Conservation (phyloP, 352 stramenopile genomes). For the Phytopythium ostracodes region DNA sequence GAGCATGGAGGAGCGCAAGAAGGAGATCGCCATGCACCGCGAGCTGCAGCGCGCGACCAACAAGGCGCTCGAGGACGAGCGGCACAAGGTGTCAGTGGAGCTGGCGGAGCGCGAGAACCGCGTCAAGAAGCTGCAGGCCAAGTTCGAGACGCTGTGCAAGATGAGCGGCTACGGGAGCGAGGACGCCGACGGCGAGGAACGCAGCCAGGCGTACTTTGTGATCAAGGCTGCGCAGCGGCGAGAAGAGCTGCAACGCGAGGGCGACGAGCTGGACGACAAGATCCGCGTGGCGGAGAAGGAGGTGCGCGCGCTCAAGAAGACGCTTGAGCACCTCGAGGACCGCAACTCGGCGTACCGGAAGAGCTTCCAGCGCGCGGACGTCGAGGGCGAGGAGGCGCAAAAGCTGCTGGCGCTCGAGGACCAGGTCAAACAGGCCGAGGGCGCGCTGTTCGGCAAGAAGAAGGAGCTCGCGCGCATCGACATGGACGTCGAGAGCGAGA, state of each 20-base stretch:
- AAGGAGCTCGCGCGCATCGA: conserved; percentile 91
- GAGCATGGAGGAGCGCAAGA: conserved; percentile 93
- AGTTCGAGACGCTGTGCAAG: conserved; percentile 91
- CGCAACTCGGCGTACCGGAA: conserved; percentile 94
- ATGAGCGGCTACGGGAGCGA: conserved; percentile 62
- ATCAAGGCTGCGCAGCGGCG: conserved; percentile 94
- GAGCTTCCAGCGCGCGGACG: conserved; percentile 91
- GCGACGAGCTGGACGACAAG: conserved; percentile 94
- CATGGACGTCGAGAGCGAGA: conserved; percentile 78
- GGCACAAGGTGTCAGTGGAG: conserved; percentile 92
- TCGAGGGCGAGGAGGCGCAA: conserved; percentile 78
- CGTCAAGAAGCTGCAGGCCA: conserved; percentile 91
- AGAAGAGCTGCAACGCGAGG: conserved; percentile 94
- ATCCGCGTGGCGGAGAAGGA: conserved; percentile 92
- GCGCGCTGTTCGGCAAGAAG: conserved; percentile 91
- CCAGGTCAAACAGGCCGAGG: conserved; percentile 81
- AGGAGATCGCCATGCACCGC: conserved; percentile 83
- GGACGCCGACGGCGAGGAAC: conserved; percentile 69
- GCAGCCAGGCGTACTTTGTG: conserved; percentile 93
- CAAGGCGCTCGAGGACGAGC: conserved; percentile 89
- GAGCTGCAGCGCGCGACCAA: conserved; percentile 90
- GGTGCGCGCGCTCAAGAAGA: conserved; percentile 91
- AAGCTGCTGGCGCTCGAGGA: conserved; percentile 87
- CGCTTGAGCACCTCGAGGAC: conserved; percentile 88
- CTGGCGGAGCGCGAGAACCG: conserved; percentile 80